Evolutionary conservation across 2,329 filamentous ascomycete genomes (phyloP).

Genomic region (Penicillium janthinellum): DNA sequence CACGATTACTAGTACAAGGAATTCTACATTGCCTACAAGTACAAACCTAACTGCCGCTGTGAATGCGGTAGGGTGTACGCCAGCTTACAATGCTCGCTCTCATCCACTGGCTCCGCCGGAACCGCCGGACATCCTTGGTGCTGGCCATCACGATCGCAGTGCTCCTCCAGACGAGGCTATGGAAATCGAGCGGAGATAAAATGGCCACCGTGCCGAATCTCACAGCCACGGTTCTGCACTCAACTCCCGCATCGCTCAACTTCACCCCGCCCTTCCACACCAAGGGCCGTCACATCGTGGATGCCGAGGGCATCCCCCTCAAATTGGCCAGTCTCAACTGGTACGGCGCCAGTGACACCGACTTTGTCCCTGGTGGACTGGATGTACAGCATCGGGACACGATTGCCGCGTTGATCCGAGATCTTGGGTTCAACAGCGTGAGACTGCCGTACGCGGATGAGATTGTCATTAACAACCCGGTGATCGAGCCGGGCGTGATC

Average conservation of each 20-base stretch:
- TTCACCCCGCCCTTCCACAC: slow-evolving; percentile 63
- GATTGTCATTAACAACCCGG: slow-evolving; percentile 63
- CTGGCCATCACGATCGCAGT: not conserved
- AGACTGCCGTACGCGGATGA: slow-evolving; percentile 70
- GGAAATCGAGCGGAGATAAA: not conserved
- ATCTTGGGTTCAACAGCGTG: slow-evolving; percentile 70
- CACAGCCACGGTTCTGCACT: not conserved
- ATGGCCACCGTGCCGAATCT: not conserved
- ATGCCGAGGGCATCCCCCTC: slow-evolving; percentile 58
- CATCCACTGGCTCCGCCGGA: slow-evolving; percentile 3
- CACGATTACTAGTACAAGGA: not conserved
- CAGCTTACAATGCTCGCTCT: not conserved
- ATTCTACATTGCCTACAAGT: not conserved
- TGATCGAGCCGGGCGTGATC: slow-evolving; percentile 54
- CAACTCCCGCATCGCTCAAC: slow-evolving; percentile 1
- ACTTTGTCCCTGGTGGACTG: slow-evolving; percentile 65
- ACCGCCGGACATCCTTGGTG: not conserved
- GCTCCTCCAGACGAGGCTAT: not conserved
- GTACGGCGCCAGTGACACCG: slow-evolving; percentile 70
- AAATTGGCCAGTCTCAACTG: slow-evolving; percentile 69
- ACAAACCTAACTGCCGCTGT: not conserved
- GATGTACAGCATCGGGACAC: slow-evolving; percentile 63
- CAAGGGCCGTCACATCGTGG: slow-evolving; percentile 62
- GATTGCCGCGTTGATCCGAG: slow-evolving; percentile 62
- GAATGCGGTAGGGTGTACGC: not conserved